Conservation (phyloP, 2,329 filamentous ascomycete species). For the Alternaria burnsii region DNA sequence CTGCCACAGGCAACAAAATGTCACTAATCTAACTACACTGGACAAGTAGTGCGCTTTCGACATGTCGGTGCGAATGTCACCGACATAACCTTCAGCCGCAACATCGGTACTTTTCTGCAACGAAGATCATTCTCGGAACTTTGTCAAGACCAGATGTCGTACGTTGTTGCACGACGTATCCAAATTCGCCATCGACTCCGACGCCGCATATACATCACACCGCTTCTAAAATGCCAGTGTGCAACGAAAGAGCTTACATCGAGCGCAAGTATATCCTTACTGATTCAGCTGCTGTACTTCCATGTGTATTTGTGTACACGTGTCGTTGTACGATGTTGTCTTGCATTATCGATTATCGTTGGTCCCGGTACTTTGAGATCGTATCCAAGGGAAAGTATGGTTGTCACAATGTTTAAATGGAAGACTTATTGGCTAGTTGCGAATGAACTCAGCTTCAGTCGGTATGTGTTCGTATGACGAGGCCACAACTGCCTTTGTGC, state of each 20-base stretch:
- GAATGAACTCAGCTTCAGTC: background rate
- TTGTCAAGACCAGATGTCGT: constrained; percentile 8
- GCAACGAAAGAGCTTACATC: background rate
- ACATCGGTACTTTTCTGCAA: constrained; percentile 2
- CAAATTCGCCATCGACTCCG: background rate
- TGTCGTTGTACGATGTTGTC: constrained; percentile 13
- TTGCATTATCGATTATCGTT: constrained; percentile 12
- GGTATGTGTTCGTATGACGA: background rate
- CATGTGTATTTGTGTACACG: constrained; percentile 12
- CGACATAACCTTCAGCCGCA: background rate
- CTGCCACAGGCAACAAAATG: background rate
- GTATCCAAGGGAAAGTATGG: background rate
- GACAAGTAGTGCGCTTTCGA: background rate
- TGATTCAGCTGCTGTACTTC: constrained; percentile 8
- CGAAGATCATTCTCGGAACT: constrained; percentile 7
- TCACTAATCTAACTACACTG: background rate
- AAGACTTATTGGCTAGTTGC: background rate
- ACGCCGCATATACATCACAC: constrained; percentile 4
- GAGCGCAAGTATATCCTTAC: background rate
- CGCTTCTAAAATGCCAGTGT: constrained; percentile 1
- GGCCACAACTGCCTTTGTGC: background rate
- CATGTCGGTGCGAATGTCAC: background rate
- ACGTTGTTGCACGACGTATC: constrained; percentile 10
- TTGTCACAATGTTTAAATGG: background rate
- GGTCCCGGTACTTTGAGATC: background rate